Base-by-base conservation (phyloP, 495 filamentous ascomycete genomes). In the Aspergillus indologenus region DNA sequence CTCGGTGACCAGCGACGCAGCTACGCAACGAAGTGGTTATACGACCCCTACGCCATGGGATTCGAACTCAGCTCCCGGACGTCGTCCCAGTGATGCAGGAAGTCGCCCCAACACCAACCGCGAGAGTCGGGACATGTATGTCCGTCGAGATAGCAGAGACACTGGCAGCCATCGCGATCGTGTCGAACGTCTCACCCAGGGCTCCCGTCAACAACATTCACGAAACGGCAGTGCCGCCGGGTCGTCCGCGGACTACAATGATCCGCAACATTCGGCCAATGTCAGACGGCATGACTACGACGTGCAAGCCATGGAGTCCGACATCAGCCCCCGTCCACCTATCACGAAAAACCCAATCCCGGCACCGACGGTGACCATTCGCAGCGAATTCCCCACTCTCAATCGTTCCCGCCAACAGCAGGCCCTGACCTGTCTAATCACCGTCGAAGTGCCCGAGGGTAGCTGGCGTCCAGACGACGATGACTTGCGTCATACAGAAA, bases 371-470 rank as follows among this genome's bases (percentile, higher is more conserved):
- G 91, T 99, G 24, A 95, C 90, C 7, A 87, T 99, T 23, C 90
- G 93, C 54, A 96, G 92, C 67, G 94, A 99, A 75, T 99, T 96
- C 67, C 94, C 94, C 12, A 97, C 94, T 2, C 80, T 99, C 65
- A 97, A 81, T 65, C 83, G 90, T 57, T 96, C 93, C 34, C 88
- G 94, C 50, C 91, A 95, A 70, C 94, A 97, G 71, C 94, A 99
- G 73, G 92, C 87, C 3, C 75, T 99, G 64, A 98, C 94, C 0
- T 98, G 95, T 69, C 76, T 99, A 61, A 82, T 99, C 26, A 97
- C 95, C 0, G 85, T 99, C 34, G 94, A 99, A 74, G 91, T 99
- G 5, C 85, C 92, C 0, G 93, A 95, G 65, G 90, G 85, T 56
- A 95, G 95, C 71, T 98, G 92, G 95, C 84, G 82, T 47, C 88